Evolutionary conservation across 257 asterid species (phyloP), one percentile per base, ranked within the genome.

Genomic region (Jacaranda mimosifolia): DNA sequence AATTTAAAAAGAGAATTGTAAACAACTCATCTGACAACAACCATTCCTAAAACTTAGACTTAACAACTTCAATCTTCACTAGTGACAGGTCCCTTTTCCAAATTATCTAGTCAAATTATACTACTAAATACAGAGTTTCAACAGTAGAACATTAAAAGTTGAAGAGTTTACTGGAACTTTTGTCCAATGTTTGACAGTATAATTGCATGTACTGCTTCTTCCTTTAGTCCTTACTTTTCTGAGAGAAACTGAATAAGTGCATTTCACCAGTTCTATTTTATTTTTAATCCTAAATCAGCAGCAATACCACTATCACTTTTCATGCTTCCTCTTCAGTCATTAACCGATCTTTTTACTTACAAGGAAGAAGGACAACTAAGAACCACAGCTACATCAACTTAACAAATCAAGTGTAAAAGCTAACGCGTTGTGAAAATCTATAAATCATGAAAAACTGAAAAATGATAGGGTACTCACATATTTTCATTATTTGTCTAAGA

Each of bases 91-190:
- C 17, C 17, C 10, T 1, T 53, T 36, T 71, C 76, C 40, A 6
- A 55, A 3, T 55, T 55, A 15, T 71, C 66, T 71, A 17, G 66
- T 52, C 19, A 71, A 70, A 53, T 70, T 17, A 15, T 35, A 53
- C 75, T 52, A 70, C 35, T 36, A 26, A 26, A 26, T 17, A 52
- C 12, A 70, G 12, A 32, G 49, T 46, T 35, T 45, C 74, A 32
- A 68, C 40, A 19, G 49, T 18, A 68, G 15, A 49, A 52, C n/a
- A 51, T 0, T 12, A 7, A 5, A 35, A 70, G 17, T 36, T 68
- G 14, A 15, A 45, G 9, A 32, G 46, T 26, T 68, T 7, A 49
- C 15, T 21, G 17, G 48, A 9, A 42, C n/a, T 49, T 19, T 70
- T 17, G 9, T 15, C 17, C 53, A 35, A 53, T 70, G 18, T 15